Percentiles rank a stretch among this genome's conserved stretches.
phyloP scores from a whole-genome alignment of 306 rosid species.

The Quercus wislizeni region DNA sequence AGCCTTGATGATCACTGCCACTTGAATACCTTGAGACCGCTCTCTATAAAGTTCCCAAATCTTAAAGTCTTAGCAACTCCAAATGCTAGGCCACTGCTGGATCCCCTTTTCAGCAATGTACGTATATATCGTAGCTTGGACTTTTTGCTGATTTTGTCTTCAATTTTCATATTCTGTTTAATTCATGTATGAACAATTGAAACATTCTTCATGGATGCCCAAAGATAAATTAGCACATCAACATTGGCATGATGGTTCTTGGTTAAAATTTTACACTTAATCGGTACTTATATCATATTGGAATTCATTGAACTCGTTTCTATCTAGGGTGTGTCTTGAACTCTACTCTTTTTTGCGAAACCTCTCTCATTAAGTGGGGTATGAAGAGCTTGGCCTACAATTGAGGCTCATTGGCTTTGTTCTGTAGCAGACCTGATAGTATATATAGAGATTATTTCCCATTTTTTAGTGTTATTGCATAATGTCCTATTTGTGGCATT shows the following conservation, averaged over 20 bases:
- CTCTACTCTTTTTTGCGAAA: not conserved
- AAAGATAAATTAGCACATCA: not conserved
- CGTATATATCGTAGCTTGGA: constrained; percentile 18
- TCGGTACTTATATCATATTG: not conserved
- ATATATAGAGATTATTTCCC: not conserved
- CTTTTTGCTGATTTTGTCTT: not conserved
- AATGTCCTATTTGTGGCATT: not conserved
- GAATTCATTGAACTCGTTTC: not conserved
- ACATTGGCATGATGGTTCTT: not conserved
- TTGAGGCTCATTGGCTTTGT: not conserved
- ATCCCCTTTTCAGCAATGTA: constrained; percentile 83
- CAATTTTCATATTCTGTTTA: not conserved
- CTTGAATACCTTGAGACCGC: constrained; percentile 78
- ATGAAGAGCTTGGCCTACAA: not conserved
- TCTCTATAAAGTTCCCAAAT: constrained; percentile 63
- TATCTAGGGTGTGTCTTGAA: not conserved
- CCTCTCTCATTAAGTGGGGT: not conserved
- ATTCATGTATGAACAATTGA: not conserved
- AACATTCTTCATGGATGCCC: not conserved
- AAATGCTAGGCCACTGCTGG: constrained; percentile 70
- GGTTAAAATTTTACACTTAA: not conserved
- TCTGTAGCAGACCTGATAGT: not conserved
- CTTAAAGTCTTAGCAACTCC: constrained; percentile 75
- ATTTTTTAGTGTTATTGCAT: no score
- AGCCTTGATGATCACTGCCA: constrained; percentile 98